These are phyloP conservation scores for Phytophthora cactorum DNA, from an alignment of 352 stramenopile genomes.

Conservation along the genomic window DNA sequence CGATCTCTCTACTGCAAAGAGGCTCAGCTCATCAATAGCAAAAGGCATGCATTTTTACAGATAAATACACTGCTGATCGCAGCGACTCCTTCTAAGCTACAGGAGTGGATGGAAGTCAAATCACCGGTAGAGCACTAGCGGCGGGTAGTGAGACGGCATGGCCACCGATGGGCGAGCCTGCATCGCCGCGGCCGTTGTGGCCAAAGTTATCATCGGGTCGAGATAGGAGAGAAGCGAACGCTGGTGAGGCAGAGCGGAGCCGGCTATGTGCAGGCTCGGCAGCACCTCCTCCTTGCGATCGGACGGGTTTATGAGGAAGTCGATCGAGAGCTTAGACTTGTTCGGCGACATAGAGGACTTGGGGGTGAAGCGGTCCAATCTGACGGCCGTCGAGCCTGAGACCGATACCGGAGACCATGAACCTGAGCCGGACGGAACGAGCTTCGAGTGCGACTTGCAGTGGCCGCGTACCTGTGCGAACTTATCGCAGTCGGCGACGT, in stretches of 20 bases:
- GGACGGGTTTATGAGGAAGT: conserved; percentile 57
- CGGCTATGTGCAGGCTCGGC: conserved; percentile 11
- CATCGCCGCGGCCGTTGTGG: conserved; percentile 14
- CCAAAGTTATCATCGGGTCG: conserved; percentile 31
- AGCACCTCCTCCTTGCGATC: conserved; percentile 6
- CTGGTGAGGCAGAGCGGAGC: conserved; percentile 21
- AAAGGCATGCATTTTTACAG: conserved; percentile 14
- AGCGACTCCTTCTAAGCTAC: conserved; percentile 1
- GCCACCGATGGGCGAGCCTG: conserved; percentile 10
- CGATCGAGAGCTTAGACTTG: conserved; percentile 54
- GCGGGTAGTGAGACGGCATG: conserved; percentile 17
- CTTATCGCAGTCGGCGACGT: conserved; percentile 75
- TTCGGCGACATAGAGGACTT: conserved; percentile 25
- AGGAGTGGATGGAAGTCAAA: not conserved
- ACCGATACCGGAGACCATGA: conserved; percentile 32
- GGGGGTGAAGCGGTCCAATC: not conserved
- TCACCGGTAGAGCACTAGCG: conserved; percentile 38
- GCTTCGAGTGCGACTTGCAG: conserved; percentile 85
- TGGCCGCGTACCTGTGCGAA: conserved; percentile 84
- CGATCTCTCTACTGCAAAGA: not conserved
- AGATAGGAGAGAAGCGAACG: conserved; percentile 41
- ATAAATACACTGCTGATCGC: conserved; percentile 31
- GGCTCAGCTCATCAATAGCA: conserved; percentile 19
- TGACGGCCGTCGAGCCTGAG: not conserved
- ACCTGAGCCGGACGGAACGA: conserved; percentile 27